Evolutionary conservation across 495 filamentous ascomycete species (phyloP), one percentile per base, ranked within the genome.

Genomic region (Pseudevernia furfuracea): DNA sequence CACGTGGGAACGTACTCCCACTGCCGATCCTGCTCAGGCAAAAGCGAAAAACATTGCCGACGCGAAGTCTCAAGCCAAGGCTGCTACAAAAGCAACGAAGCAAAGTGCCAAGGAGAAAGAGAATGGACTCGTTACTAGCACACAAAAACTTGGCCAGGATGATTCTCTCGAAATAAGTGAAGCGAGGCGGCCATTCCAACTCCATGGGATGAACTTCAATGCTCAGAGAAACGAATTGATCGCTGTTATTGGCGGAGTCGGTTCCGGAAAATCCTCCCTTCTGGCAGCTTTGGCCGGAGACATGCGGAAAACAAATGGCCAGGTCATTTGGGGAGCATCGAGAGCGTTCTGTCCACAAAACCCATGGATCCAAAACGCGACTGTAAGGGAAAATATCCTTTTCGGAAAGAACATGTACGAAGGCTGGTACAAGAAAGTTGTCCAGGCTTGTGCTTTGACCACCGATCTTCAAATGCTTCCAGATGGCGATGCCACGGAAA

Each of bases 291-390:
- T 97, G 52, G 92, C 92, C 2, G 92, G 93, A 32, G 92, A 97
- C 67, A 97, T 97, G 93, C 81, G 90, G 28, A 84, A 84, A 71
- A 92, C 88, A 0, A 74, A 76, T 14, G 93, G 93, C 1, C 77
- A 82, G 41, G 80, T 96, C 8, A 79, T 80, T 5, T 76, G 95
- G 59, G 90, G 91, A 56, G 88, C 89, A 1, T 84, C 84, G 2
- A 77, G 90, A 52, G 88, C 91, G 0, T 96, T 93, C 68, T 97
- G 93, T 67, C 91, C 93, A 0, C 93, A 97, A 70, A 93, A 93
- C 70, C 88, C 93, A 4, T 97, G 93, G 93, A 96, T 97, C 57
- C 91, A 96, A 69, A 97, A 96, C 69, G 79, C 90, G 0, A 87
- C 86, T 19, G 86, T 96, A 8, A 84, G 80, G 61, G 82, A 95